Conservation (phyloP, 1,284 basidiomycete genomes). For the Ganoderma multipileum region DNA sequence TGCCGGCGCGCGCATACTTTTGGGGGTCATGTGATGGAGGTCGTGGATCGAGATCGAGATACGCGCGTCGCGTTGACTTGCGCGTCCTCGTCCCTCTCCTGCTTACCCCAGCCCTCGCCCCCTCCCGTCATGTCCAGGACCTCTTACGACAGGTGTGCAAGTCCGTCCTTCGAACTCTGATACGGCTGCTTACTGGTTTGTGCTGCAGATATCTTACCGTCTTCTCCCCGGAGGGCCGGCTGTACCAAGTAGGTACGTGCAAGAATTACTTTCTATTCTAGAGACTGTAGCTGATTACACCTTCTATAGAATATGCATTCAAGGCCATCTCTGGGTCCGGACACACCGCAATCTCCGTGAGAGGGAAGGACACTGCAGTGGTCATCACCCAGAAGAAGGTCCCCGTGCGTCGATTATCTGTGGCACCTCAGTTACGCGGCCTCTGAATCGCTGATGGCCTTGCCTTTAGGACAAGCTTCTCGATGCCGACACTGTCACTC, state of each 20-base stretch:
- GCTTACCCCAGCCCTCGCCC: constrained; percentile 21
- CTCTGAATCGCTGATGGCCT: background rate
- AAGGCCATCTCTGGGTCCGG: constrained; percentile 98
- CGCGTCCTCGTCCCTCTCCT: constrained; percentile 36
- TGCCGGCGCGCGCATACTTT: constrained; percentile 16
- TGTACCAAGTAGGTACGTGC: constrained; percentile 95
- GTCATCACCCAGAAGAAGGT: constrained; percentile 99
- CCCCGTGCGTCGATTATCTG: constrained; percentile 66
- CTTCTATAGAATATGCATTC: constrained; percentile 93
- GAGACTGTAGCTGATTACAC: background rate
- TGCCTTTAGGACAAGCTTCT: constrained; percentile 91
- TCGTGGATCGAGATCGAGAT: constrained; percentile 23
- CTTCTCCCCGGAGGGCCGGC: constrained; percentile 92
- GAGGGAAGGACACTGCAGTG: constrained; percentile 94
- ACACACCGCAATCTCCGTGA: constrained; percentile 91
- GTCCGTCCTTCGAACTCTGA: background rate
- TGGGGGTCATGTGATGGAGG: constrained; percentile 21
- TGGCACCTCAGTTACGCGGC: constrained; percentile 3
- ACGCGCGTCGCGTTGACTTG: constrained; percentile 39
- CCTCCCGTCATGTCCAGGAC: constrained; percentile 74
- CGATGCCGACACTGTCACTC: constrained; percentile 93
- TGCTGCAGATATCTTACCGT: constrained; percentile 82
- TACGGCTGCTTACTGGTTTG: background rate
- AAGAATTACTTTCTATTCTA: background rate
- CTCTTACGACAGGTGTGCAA: constrained; percentile 75